Percentiles rank a stretch among this genome's conserved stretches.
phyloP scores from a whole-genome alignment of 2,329 filamentous ascomycete genomes.

The Endoconidiophora polonica region DNA sequence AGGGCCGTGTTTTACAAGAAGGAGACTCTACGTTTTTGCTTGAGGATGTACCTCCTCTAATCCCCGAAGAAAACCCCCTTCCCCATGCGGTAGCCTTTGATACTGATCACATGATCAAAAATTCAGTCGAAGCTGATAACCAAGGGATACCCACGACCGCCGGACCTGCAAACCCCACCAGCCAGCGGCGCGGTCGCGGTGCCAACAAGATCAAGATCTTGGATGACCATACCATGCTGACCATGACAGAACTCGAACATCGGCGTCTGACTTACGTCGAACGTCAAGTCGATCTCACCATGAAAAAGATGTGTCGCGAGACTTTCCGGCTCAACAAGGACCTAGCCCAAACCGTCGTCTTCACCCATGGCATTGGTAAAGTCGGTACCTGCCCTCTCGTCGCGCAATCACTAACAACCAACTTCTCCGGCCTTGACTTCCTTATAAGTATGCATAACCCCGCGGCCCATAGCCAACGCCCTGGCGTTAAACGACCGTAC shows the following conservation, averaged over 20 bases:
- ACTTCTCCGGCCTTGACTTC: constrained; percentile 27
- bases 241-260: constrained; percentile 18
- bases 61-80: constrained; percentile 23
- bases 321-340: constrained; percentile 24
- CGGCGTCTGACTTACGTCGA: constrained; percentile 27
- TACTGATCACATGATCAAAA: constrained; percentile 1
- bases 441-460: constrained; percentile 17
- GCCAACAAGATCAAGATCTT: constrained; percentile 18
- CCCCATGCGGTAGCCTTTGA: constrained; percentile 24
- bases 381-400: constrained; percentile 15
- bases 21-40: constrained; percentile 14
- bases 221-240: constrained; percentile 16
- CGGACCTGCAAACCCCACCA: no score
- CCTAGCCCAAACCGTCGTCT: constrained; percentile 20
- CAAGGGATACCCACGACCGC: no score
- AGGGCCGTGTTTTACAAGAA: no score
- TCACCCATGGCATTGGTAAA: constrained; percentile 22
- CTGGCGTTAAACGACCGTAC: neutral
- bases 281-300: constrained; percentile 34
- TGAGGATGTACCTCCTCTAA: constrained; percentile 22
- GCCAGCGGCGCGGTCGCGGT: constrained; percentile 16
- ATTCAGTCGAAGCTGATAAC: no score
- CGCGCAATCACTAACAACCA: constrained; percentile 26
- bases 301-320: constrained; percentile 17
- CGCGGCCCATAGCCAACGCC: neutral